Conservation (phyloP, 257 asterid genomes). For the Fraxinus quadrangulata region DNA sequence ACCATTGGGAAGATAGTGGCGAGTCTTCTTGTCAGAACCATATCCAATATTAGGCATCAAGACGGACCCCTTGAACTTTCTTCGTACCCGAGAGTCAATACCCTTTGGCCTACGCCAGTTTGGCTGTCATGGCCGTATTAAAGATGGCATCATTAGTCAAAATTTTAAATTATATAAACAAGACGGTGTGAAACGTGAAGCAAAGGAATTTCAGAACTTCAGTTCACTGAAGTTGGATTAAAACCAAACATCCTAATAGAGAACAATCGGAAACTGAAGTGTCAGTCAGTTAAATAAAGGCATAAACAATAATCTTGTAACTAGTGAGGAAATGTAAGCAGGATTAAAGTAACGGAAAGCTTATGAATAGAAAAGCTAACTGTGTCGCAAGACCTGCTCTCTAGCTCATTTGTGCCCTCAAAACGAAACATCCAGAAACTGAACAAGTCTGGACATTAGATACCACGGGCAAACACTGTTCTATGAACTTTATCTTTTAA, state of each 20-base stretch:
- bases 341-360: conserved; percentile 57
- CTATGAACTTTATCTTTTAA: neutral
- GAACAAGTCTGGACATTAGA: conserved; percentile 48
- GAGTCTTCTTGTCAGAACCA: conserved; percentile 71
- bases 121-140: conserved; percentile 25
- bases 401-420: conserved; percentile 47
- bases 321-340: conserved; percentile 32
- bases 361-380: conserved; percentile 36
- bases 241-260: neutral
- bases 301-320: neutral
- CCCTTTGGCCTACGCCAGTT: conserved; percentile 81
- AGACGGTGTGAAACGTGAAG: neutral
- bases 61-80: conserved; percentile 71
- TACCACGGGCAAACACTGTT: conserved; percentile 43
- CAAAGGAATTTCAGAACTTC: neutral
- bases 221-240: neutral
- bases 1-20: conserved; percentile 68
- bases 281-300: neutral
- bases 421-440: conserved; percentile 58
- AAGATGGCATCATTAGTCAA: neutral
- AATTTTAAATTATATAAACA: too few species aligned
- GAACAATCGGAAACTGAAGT: neutral
- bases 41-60: conserved; percentile 78
- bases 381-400: conserved; percentile 71
- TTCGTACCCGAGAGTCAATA: conserved; percentile 70